A percentile compares a stretch with the other conserved stretches of the same genome.
Evolutionary conservation across 2,329 filamentous ascomycete genomes (phyloP).

Genomic region (Madurella mycetomatis): DNA sequence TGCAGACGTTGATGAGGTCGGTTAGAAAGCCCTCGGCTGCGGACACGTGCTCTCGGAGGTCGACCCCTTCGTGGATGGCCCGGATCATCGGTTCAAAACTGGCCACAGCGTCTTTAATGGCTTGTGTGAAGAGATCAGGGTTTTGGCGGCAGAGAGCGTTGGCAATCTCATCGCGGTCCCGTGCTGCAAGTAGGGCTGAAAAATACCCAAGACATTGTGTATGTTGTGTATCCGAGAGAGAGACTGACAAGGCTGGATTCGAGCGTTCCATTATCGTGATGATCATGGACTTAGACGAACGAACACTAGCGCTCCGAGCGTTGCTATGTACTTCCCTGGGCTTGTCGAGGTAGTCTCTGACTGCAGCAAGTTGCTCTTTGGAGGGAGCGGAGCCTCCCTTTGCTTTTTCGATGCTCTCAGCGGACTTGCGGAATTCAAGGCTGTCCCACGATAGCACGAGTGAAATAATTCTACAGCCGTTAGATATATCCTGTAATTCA

Average conservation of each 20-base stretch:
- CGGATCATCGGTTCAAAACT: slow-evolving; percentile 74
- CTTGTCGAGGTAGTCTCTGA: slow-evolving; percentile 55
- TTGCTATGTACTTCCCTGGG: slow-evolving; percentile 54
- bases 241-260: slow-evolving; percentile 41
- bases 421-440: slow-evolving; percentile 61
- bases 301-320: slow-evolving; percentile 51
- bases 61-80: slow-evolving; percentile 64
- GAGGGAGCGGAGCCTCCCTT: slow-evolving; percentile 47
- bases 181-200: slow-evolving; percentile 63
- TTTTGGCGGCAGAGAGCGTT: slow-evolving; percentile 61
- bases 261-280: slow-evolving; percentile 57
- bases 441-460: slow-evolving; percentile 70
- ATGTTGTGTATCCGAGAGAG: slow-evolving; percentile 58
- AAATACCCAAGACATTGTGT: slow-evolving; percentile 64
- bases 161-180: slow-evolving; percentile 68
- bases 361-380: slow-evolving; percentile 56
- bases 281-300: slow-evolving; percentile 56
- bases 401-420: slow-evolving; percentile 59
- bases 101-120: slow-evolving; percentile 58
- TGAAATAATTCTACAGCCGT: slow-evolving; percentile 59
- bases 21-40: slow-evolving; percentile 65
- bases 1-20: slow-evolving; percentile 62
- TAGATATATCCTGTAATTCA: slow-evolving; percentile 5
- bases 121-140: slow-evolving; percentile 69
- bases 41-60: slow-evolving; percentile 64